phyloP scores from a whole-genome alignment of 108 stramenopile species.

The Asterionellopsis glacialis region DNA sequence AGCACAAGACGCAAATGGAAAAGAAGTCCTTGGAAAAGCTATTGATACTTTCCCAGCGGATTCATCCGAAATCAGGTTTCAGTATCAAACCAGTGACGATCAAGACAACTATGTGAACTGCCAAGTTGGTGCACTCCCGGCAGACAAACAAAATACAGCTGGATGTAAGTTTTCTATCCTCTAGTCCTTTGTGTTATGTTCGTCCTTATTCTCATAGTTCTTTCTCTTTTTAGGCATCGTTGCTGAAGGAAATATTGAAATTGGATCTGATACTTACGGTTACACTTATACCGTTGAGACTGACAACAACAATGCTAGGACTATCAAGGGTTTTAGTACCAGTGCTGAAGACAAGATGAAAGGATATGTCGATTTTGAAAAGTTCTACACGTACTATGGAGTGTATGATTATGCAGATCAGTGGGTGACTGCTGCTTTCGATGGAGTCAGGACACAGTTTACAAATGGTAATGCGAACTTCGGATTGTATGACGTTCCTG shows the following conservation, averaged over 20 bases:
- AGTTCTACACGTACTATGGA: conserved; percentile 55
- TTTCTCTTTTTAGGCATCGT: background rate
- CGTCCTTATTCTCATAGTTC: too few species aligned
- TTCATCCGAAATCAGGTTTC: conserved; percentile 25
- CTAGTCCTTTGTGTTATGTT: too few species aligned
- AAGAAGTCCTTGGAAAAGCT: conserved; percentile 29
- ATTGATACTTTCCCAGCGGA: conserved; percentile 15
- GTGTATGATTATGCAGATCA: conserved; percentile 42
- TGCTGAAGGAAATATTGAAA: background rate
- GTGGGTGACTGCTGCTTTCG: conserved; percentile 32
- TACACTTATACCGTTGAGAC: conserved; percentile 29
- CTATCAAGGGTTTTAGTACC: conserved; percentile 39
- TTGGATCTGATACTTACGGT: background rate
- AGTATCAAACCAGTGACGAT: conserved; percentile 43
- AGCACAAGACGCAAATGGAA: conserved; percentile 22
- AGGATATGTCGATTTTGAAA: conserved; percentile 35
- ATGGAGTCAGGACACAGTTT: conserved; percentile 2
- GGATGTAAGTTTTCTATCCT: conserved; percentile 6
- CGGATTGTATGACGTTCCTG: conserved; percentile 13
- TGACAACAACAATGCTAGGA: conserved; percentile 48
- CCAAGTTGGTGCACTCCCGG: conserved; percentile 35
- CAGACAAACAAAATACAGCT: background rate
- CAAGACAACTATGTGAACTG: conserved; percentile 30
- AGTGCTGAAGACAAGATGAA: conserved; percentile 27
- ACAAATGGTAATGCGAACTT: conserved; percentile 25